Conservation (phyloP, 2,329 filamentous ascomycete genomes). For the Clarireedia monteithiana region DNA sequence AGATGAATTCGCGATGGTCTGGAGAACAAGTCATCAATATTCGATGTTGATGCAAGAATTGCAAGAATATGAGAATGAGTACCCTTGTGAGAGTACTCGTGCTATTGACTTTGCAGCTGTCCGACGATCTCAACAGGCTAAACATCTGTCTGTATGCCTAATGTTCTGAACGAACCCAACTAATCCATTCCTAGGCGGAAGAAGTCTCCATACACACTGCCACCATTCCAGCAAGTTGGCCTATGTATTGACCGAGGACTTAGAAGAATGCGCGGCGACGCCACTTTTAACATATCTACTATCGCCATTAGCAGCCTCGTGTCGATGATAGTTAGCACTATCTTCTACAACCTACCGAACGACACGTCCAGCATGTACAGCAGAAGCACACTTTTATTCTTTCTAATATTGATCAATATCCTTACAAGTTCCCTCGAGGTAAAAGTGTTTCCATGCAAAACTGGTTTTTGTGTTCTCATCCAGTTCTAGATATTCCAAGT, state of each 20-base stretch:
- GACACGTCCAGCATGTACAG: slow-evolving; percentile 52
- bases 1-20: slow-evolving; percentile 57
- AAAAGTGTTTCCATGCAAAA: neutral
- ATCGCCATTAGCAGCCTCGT: slow-evolving; percentile 34
- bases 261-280: slow-evolving; percentile 66
- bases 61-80: slow-evolving; percentile 20
- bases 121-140: slow-evolving; percentile 27
- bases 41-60: slow-evolving; percentile 35
- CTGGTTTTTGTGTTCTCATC: neutral
- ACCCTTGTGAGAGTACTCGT: slow-evolving; percentile 39
- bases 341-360: slow-evolving; percentile 54
- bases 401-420: slow-evolving; percentile 58
- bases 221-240: slow-evolving; percentile 63
- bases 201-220: slow-evolving; percentile 76
- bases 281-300: slow-evolving; percentile 54
- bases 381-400: slow-evolving; percentile 58
- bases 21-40: slow-evolving; percentile 38
- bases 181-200: slow-evolving; percentile 35
- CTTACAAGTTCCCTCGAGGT: slow-evolving; percentile 52
- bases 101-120: slow-evolving; percentile 35
- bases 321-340: slow-evolving; percentile 50
- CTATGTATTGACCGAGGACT: slow-evolving; percentile 82
- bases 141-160: slow-evolving; percentile 11
- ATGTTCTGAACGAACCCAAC: neutral
- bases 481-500: slow-evolving; percentile 56